Percentiles rank a stretch among this genome's conserved stretches.
Evolutionary conservation across 257 asterid genomes (phyloP).

Genomic region (Solanum chilense): DNA sequence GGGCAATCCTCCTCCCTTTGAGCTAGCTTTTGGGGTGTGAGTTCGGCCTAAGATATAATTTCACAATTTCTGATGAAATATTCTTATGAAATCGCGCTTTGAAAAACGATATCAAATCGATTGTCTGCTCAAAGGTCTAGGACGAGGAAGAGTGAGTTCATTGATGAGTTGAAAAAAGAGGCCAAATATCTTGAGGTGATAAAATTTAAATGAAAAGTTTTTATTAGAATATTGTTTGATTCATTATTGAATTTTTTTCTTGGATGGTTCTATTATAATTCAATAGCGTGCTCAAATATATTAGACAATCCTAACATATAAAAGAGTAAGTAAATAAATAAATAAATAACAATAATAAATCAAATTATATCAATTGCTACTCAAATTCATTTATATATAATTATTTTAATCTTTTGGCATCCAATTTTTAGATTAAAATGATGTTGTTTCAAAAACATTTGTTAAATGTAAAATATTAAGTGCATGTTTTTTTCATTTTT

Average conservation of each 20-base stretch:
- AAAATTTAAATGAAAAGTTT: background rate
- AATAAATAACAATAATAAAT: background rate
- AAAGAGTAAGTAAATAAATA: background rate
- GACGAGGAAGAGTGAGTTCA: slow-evolving; percentile 9
- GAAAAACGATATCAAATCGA: slow-evolving; percentile 3
- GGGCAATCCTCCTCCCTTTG: no score
- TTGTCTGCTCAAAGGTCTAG: slow-evolving; percentile 46
- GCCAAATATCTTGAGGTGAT: slow-evolving; percentile 19
- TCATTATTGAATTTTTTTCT: background rate
- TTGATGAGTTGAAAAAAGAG: slow-evolving; percentile 21
- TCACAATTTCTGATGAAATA: background rate
- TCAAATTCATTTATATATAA: background rate
- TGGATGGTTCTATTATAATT: background rate
- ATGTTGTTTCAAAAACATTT: background rate
- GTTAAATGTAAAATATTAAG: background rate
- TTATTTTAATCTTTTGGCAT: background rate
- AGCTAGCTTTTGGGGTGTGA: no score
- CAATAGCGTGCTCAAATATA: background rate
- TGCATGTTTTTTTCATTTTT: background rate
- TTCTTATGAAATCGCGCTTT: background rate
- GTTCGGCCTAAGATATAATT: no score
- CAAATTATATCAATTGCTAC: background rate
- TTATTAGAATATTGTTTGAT: background rate
- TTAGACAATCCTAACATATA: background rate
- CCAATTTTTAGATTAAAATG: background rate